phyloP scores from a whole-genome alignment of 495 filamentous ascomycete genomes.

The Talaromyces adpressus region DNA sequence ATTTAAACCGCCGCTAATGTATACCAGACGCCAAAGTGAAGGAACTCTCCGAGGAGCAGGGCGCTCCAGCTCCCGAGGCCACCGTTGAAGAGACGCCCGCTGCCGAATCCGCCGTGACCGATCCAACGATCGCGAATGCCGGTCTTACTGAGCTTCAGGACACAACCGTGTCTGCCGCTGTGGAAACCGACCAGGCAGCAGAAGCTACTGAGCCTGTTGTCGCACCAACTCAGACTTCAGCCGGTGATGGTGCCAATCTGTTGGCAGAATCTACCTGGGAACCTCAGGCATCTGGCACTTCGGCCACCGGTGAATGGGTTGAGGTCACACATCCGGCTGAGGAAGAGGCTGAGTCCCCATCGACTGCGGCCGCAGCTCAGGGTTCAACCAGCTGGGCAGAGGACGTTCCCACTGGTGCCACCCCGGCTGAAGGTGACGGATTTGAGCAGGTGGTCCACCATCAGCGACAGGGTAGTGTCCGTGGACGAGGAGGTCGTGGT shows the following conservation, averaged over 20 bases:
- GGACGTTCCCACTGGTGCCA: slow-evolving; percentile 35
- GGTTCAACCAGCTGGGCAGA: slow-evolving; percentile 60
- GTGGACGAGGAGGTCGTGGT: slow-evolving; percentile 45
- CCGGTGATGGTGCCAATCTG: slow-evolving; percentile 57
- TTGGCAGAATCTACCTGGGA: slow-evolving; percentile 67
- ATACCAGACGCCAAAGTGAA: slow-evolving; percentile 62
- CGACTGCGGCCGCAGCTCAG: slow-evolving; percentile 34
- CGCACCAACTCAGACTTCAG: slow-evolving; percentile 46
- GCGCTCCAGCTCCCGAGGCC: slow-evolving; percentile 18
- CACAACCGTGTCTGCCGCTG: slow-evolving; percentile 19
- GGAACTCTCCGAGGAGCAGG: slow-evolving; percentile 37
- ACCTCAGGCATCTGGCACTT: slow-evolving; percentile 28
- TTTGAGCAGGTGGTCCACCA: slow-evolving; percentile 63
- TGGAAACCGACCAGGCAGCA: slow-evolving; percentile 2
- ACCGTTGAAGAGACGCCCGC: slow-evolving; percentile 11
- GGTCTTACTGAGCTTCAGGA: slow-evolving; percentile 65
- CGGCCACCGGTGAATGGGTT: slow-evolving; percentile 64
- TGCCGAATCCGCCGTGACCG: slow-evolving; percentile 44
- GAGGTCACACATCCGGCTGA: slow-evolving; percentile 70
- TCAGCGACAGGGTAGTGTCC: slow-evolving; percentile 42
- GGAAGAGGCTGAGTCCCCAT: slow-evolving; percentile 61
- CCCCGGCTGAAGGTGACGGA: slow-evolving; percentile 47
- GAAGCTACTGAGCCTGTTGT: slow-evolving; percentile 21
- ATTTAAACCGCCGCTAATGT: neutral
- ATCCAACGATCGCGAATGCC: slow-evolving; percentile 73